phyloP scores from a whole-genome alignment of 495 filamentous ascomycete genomes.

The Tuber borchii region DNA sequence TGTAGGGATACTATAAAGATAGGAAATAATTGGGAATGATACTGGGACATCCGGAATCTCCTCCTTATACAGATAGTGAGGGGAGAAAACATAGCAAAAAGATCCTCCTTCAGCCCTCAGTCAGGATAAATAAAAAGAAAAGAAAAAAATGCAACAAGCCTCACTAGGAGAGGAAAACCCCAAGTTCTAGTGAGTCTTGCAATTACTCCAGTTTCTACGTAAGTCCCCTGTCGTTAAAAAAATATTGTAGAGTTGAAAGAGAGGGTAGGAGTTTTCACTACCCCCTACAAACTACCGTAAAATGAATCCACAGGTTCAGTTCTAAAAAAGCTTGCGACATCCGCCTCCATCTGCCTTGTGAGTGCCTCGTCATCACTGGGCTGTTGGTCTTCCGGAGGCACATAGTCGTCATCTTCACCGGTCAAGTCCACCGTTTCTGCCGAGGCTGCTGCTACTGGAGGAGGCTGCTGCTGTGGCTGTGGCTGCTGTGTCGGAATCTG shows the following conservation, averaged over 20 bases:
- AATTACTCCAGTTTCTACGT: too few species aligned
- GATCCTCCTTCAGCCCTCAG: too few species aligned
- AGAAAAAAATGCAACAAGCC: too few species aligned
- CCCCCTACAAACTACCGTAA: conserved; percentile 37
- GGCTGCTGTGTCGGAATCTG: conserved; percentile 8
- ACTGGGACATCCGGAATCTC: too few species aligned
- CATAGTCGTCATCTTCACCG: conserved; percentile 35
- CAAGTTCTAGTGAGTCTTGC: too few species aligned
- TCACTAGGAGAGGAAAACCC: too few species aligned
- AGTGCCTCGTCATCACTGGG: conserved; percentile 35
- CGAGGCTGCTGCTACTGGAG: conserved; percentile 14
- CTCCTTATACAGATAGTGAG: too few species aligned
- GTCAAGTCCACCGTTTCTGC: conserved; percentile 35
- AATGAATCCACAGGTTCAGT: conserved; percentile 34
- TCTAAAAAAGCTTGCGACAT: conserved; percentile 38
- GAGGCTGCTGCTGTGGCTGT: neutral
- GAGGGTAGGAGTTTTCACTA: neutral
- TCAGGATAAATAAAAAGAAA: too few species aligned
- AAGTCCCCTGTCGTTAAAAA: neutral
- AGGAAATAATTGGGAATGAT: too few species aligned
- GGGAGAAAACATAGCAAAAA: too few species aligned
- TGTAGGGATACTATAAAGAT: neutral
- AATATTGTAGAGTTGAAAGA: neutral
- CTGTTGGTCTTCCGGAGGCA: conserved; percentile 28
- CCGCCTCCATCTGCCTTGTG: conserved; percentile 35